Percentiles rank a stretch among this genome's conserved stretches.
Evolutionary conservation across 306 rosid species (phyloP).

Genomic region (Aeschynomene evenia): DNA sequence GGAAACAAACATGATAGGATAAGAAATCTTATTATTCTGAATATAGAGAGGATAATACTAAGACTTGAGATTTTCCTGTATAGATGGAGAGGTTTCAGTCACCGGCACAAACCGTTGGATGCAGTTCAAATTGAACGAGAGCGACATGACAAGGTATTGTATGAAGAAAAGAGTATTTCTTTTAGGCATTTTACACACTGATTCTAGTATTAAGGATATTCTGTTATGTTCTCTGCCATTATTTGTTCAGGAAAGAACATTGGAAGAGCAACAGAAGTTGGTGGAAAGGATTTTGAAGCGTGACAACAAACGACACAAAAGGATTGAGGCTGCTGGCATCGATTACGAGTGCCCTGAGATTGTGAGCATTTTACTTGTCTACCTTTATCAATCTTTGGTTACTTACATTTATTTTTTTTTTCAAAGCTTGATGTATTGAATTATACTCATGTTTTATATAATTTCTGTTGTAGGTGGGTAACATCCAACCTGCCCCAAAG

Average conservation of each 20-base stretch:
- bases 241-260: constrained; percentile 65
- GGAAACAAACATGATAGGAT: background rate
- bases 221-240: background rate
- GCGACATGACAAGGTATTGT: constrained; percentile 64
- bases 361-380: constrained; percentile 44
- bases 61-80: background rate
- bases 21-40: background rate
- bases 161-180: background rate
- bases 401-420: background rate
- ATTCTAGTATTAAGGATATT: background rate
- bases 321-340: constrained; percentile 78
- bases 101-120: constrained; percentile 54
- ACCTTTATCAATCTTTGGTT: background rate
- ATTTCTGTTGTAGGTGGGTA: constrained; percentile 55
- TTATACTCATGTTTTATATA: background rate
- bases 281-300: constrained; percentile 62
- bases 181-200: background rate
- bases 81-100: constrained; percentile 79
- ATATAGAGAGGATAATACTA: background rate
- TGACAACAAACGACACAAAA: constrained; percentile 54
- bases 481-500: constrained; percentile 70
- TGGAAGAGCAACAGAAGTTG: constrained; percentile 63
- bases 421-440: background rate
- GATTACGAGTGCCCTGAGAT: constrained; percentile 84
- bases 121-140: constrained; percentile 57